Conservation (phyloP, 257 asterid genomes). For the Linderniella brevidens region DNA sequence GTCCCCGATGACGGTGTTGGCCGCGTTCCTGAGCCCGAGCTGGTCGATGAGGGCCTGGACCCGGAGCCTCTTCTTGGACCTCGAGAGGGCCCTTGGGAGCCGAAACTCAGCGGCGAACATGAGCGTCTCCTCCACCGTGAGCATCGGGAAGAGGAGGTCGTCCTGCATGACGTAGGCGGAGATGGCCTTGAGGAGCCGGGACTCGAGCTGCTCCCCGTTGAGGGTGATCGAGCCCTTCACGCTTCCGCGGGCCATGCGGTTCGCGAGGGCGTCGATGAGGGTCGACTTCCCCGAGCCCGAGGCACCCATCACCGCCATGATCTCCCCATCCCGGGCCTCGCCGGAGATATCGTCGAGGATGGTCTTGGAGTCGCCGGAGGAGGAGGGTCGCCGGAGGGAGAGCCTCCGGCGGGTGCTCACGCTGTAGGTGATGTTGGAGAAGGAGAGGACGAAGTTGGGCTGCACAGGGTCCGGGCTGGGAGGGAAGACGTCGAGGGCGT, state of each 20-base stretch:
- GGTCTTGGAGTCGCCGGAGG: constrained; percentile 21
- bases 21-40: constrained; percentile 25
- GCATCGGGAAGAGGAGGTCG: constrained; percentile 64
- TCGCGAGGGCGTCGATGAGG: constrained; percentile 58
- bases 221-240: constrained; percentile 40
- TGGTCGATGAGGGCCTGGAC: constrained; percentile 33
- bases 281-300: constrained; percentile 75
- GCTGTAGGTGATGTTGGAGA: constrained; percentile 44
- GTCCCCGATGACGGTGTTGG: constrained; percentile 34
- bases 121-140: constrained; percentile 66
- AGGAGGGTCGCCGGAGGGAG: constrained; percentile 6
- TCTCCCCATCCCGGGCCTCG: constrained; percentile 62
- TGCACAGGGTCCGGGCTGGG: constrained; percentile 13
- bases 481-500: no score
- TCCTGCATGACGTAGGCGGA: constrained; percentile 86
- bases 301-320: constrained; percentile 72
- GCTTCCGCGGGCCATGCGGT: constrained; percentile 51
- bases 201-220: constrained; percentile 50
- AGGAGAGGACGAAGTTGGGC: constrained; percentile 44
- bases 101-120: constrained; percentile 76
- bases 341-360: constrained; percentile 52
- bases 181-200: constrained; percentile 41
- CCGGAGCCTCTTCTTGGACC: constrained; percentile 28
- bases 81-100: constrained; percentile 31
- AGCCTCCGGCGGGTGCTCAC: constrained; percentile 19